Evolutionary conservation across 306 rosid genomes (phyloP).

Genomic region (Lithocarpus polystachyus): DNA sequence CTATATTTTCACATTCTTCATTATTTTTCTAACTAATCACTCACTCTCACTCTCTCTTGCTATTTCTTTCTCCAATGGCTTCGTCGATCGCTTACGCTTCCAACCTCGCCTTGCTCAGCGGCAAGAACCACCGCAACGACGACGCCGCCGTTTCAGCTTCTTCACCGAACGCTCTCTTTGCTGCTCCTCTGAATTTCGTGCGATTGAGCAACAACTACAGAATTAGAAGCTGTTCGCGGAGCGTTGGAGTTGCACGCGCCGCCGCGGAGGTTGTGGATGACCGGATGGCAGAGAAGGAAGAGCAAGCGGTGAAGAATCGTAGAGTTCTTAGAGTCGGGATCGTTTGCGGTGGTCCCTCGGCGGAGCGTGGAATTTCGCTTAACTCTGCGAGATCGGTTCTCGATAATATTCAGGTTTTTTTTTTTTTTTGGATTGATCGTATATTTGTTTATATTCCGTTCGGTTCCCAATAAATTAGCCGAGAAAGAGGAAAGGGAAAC

Average conservation of each 20-base stretch:
- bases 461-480: constrained; percentile 9
- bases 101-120: constrained; percentile 9
- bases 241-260: constrained; percentile 28
- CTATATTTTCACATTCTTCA: not conserved
- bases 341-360: constrained; percentile 91
- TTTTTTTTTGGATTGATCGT: too few species aligned
- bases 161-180: not conserved
- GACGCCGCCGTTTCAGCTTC: not conserved
- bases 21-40: not conserved
- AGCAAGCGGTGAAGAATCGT: constrained; percentile 12
- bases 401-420: constrained; percentile 74
- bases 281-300: constrained; percentile 20
- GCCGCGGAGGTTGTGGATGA: constrained; percentile 30
- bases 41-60: not conserved
- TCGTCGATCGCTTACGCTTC: constrained; percentile 25
- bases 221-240: not conserved
- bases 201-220: constrained; percentile 6
- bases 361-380: constrained; percentile 97
- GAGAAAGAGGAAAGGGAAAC: too few species aligned
- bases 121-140: not conserved
- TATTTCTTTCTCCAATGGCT: constrained; percentile 29
- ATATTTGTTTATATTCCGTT: not conserved
- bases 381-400: constrained; percentile 89
- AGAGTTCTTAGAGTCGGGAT: constrained; percentile 66
- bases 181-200: constrained; percentile 9